Evolutionary conservation across 1,139 yeast genomes (phyloP).

Genomic region (Candida gigantensis): DNA sequence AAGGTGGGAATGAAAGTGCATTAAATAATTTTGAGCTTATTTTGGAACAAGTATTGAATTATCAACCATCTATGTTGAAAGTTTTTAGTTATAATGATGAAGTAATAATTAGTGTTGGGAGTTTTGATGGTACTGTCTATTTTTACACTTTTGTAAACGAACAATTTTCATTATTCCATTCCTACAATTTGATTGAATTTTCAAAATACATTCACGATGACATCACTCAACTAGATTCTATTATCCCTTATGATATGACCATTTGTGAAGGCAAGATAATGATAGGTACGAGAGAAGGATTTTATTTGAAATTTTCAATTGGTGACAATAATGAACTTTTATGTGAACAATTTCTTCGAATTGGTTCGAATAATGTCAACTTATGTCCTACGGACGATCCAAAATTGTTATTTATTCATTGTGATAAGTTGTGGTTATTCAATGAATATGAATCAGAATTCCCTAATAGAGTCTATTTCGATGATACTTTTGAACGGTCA

Average conservation of each 20-base stretch:
- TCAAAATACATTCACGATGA: constrained; percentile 9
- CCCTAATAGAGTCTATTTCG: constrained; percentile 46
- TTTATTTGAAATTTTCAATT: constrained; percentile 19
- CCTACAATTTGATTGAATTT: constrained; percentile 7
- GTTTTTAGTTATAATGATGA: constrained; percentile 8
- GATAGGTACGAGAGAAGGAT: constrained; percentile 37
- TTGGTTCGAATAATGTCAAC: constrained; percentile 26
- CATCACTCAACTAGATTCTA: constrained; percentile 7
- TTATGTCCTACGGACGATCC: constrained; percentile 19
- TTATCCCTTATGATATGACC: constrained; percentile 24
- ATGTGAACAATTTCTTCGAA: constrained; percentile 19
- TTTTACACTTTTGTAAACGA: constrained; percentile 8
- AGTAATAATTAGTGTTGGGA: constrained; percentile 19
- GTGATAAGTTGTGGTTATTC: constrained; percentile 46
- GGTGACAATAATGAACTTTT: constrained; percentile 11
- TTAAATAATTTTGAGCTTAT: constrained; percentile 3
- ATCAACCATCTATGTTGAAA: constrained; percentile 23
- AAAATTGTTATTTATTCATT: constrained; percentile 27
- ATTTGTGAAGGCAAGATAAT: constrained; percentile 13
- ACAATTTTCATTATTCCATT: background rate
- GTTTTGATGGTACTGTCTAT: constrained; percentile 21
- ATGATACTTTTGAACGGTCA: constrained; percentile 32
- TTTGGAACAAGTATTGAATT: constrained; percentile 4
- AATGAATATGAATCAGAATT: constrained; percentile 29
- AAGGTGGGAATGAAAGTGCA: background rate